phyloP scores from a whole-genome alignment of 108 stramenopile species.

The Fragilariopsis cylindrus region DNA sequence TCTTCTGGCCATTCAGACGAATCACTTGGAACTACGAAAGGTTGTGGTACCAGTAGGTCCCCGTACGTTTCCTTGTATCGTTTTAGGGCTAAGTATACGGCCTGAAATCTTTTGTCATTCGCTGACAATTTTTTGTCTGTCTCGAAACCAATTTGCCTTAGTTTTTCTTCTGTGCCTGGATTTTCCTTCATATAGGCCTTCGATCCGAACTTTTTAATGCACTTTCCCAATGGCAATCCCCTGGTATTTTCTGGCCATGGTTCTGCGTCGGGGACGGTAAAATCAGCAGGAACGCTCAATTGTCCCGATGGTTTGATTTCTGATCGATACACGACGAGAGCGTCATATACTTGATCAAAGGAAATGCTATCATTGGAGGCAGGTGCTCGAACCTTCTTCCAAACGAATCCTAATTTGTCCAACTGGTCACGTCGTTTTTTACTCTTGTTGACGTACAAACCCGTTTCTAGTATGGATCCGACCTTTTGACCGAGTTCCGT shows the following conservation, averaged over 20 bases:
- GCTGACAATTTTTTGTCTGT: slow-evolving; percentile 40
- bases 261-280: slow-evolving; percentile 70
- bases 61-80: slow-evolving; percentile 84
- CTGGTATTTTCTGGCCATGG: slow-evolving; percentile 78
- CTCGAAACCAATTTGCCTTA: slow-evolving; percentile 45
- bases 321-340: slow-evolving; percentile 67
- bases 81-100: slow-evolving; percentile 77
- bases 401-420: slow-evolving; percentile 86
- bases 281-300: slow-evolving; percentile 62
- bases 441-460: slow-evolving; percentile 72
- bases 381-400: slow-evolving; percentile 71
- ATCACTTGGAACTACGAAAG: slow-evolving; percentile 78
- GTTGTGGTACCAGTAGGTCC: slow-evolving; percentile 85
- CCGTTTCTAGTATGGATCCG: slow-evolving; percentile 74
- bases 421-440: slow-evolving; percentile 60
- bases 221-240: slow-evolving; percentile 76
- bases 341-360: slow-evolving; percentile 79
- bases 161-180: slow-evolving; percentile 59
- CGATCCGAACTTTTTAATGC: slow-evolving; percentile 53
- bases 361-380: slow-evolving; percentile 45
- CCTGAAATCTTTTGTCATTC: slow-evolving; percentile 73
- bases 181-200: slow-evolving; percentile 63
- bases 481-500: slow-evolving; percentile 79
- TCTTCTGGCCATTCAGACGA: slow-evolving; percentile 73
- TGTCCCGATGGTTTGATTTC: slow-evolving; percentile 51